phyloP scores from a whole-genome alignment of 805 yeast species.

The Myxozyma udenii region DNA sequence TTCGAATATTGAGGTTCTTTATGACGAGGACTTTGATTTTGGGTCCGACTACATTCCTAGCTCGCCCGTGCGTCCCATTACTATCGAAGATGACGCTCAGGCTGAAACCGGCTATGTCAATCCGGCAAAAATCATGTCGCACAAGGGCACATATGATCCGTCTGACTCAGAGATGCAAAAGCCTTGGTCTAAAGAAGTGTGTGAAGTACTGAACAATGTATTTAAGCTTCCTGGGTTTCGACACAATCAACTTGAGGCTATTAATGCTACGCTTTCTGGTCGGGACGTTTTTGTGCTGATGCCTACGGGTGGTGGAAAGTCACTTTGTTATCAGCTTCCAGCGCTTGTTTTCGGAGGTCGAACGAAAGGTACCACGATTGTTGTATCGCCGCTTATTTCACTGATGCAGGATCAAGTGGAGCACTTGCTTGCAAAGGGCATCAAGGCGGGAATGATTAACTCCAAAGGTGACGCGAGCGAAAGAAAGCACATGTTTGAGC shows the following conservation, averaged over 20 bases:
- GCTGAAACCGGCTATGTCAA: not conserved
- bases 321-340: constrained; percentile 91
- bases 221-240: constrained; percentile 71
- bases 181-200: constrained; percentile 70
- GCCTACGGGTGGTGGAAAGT: constrained; percentile 99
- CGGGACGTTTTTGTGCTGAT: constrained; percentile 88
- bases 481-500: constrained; percentile 56
- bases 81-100: not conserved
- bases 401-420: constrained; percentile 96
- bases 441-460: constrained; percentile 84
- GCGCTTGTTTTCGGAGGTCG: constrained; percentile 74
- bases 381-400: constrained; percentile 90
- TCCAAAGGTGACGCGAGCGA: constrained; percentile 68
- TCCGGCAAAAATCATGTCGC: constrained; percentile 19
- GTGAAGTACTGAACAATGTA: constrained; percentile 50
- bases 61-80: constrained; percentile 6
- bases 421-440: constrained; percentile 62
- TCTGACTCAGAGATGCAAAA: constrained; percentile 26
- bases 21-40: constrained; percentile 3
- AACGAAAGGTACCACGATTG: constrained; percentile 82
- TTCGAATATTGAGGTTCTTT: not conserved
- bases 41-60: constrained; percentile 16
- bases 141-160: constrained; percentile 8
- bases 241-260: constrained; percentile 81
- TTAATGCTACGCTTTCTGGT: constrained; percentile 72